Evolutionary conservation across 768 basidiomycete species (phyloP).

Genomic region (Tubosaeta sp.): DNA sequence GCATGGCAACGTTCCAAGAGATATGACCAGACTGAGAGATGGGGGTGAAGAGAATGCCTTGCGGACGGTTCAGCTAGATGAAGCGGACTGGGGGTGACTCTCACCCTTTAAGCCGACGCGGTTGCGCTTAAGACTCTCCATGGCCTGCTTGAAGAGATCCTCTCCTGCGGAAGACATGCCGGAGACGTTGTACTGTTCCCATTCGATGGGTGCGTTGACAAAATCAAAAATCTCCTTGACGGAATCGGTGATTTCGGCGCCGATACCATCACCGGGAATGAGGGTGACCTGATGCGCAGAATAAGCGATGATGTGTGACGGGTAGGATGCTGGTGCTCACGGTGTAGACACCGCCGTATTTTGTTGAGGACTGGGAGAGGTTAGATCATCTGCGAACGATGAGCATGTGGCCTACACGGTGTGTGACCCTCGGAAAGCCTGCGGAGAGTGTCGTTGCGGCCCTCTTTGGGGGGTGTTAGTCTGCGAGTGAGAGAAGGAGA

Average conservation of each 20-base stretch:
- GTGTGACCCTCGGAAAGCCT: constrained; percentile 70
- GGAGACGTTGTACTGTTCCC: constrained; percentile 97
- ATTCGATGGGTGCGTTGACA: constrained; percentile 97
- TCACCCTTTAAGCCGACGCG: constrained; percentile 96
- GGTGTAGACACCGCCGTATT: constrained; percentile 91
- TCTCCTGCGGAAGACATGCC: constrained; percentile 94
- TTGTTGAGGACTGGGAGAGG: constrained; percentile 66
- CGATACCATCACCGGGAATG: constrained; percentile 97
- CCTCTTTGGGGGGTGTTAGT: constrained; percentile 40
- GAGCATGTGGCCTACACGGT: constrained; percentile 48
- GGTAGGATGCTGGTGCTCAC: constrained; percentile 39
- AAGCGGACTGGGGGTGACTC: constrained; percentile 2
- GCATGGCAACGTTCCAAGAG: constrained; percentile 99
- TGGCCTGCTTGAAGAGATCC: constrained; percentile 92
- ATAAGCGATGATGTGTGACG: constrained; percentile 16
- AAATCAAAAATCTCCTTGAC: constrained; percentile 99
- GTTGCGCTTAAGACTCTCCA: constrained; percentile 97
- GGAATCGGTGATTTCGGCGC: constrained; percentile 94
- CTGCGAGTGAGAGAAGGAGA: neutral
- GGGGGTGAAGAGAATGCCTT: constrained; percentile 98
- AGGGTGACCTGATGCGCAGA: constrained; percentile 71
- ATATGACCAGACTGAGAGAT: constrained; percentile 95
- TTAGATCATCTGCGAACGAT: constrained; percentile 4
- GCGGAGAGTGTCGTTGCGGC: constrained; percentile 74
- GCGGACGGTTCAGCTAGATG: constrained; percentile 2